Evolutionary conservation across 2,329 filamentous ascomycete genomes (phyloP).

Genomic region (Penicillium oxalicum): DNA sequence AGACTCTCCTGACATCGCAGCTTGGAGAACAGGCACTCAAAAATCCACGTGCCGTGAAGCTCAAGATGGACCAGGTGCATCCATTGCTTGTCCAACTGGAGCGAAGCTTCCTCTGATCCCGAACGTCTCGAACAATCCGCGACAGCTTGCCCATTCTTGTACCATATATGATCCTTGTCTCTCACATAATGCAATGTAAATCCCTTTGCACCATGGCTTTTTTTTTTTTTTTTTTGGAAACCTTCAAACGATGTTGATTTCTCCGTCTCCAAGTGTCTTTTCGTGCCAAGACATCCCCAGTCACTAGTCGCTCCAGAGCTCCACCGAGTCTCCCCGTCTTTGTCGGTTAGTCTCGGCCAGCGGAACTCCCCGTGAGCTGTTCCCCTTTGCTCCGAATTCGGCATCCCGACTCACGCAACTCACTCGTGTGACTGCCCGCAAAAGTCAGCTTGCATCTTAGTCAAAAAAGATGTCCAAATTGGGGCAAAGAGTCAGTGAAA

Average conservation of each 20-base stretch:
- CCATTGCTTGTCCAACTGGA: slow-evolving; percentile 34
- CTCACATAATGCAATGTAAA: neutral
- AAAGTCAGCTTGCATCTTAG: no score
- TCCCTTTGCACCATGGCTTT: neutral
- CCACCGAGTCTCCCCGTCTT: slow-evolving; percentile 3
- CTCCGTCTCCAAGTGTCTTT: no score
- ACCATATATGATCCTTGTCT: slow-evolving; percentile 6
- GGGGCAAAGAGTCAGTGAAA: no score
- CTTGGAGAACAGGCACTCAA: slow-evolving; percentile 25
- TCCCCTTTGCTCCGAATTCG: slow-evolving; percentile 14
- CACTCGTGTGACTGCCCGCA: no score
- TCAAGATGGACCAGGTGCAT: slow-evolving; percentile 35
- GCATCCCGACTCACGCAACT: neutral
- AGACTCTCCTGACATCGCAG: slow-evolving; percentile 20
- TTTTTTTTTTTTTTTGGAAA: neutral
- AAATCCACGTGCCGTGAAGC: slow-evolving; percentile 32
- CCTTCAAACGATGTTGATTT: no score
- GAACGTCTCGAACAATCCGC: neutral
- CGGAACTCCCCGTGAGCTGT: neutral
- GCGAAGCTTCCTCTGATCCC: slow-evolving; percentile 31
- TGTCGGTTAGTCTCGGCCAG: slow-evolving; percentile 13
- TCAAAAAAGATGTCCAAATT: no score
- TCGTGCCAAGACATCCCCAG: no score
- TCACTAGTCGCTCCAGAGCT: neutral
- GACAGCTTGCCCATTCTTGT: neutral